A percentile compares a stretch with the other conserved stretches of the same genome.
Evolutionary conservation across 23 red algal species (phyloP).

Genomic region (Cyanidium caldarium): DNA sequence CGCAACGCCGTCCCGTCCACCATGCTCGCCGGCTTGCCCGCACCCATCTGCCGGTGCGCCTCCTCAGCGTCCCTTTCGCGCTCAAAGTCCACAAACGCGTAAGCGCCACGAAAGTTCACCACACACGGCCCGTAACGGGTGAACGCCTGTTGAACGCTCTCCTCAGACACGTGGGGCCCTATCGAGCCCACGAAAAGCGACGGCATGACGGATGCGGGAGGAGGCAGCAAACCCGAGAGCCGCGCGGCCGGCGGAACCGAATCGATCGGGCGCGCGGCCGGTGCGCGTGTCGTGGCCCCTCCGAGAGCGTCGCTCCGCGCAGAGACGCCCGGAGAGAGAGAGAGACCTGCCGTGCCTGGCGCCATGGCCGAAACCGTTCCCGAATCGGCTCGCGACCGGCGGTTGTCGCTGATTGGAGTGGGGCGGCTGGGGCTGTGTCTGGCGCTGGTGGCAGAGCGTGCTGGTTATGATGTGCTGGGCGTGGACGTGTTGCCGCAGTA

Average conservation of each 20-base stretch:
- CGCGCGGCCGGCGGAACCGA: no score
- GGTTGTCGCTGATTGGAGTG: not conserved
- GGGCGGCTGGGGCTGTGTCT: constrained; percentile 20
- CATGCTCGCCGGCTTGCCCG: not conserved
- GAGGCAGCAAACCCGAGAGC: no score
- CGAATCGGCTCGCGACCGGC: not conserved
- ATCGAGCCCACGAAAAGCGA: not conserved
- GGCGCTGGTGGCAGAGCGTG: constrained; percentile 17
- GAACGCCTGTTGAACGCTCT: not conserved
- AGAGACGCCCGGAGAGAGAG: no score
- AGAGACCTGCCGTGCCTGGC: no score
- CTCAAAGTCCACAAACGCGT: constrained; percentile 1
- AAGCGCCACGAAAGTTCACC: not conserved
- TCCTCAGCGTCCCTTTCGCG: not conserved
- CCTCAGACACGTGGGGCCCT: not conserved
- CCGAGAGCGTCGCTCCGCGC: no score
- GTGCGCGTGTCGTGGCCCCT: no score
- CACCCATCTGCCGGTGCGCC: not conserved
- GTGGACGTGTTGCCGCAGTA: constrained; percentile 24
- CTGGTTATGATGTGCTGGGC: constrained; percentile 14
- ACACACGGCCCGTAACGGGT: not conserved
- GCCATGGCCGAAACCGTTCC: no score
- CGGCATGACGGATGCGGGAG: no score
- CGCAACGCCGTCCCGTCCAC: not conserved
- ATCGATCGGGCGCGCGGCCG: no score